A percentile compares a stretch with the other conserved stretches of the same genome.
Conservation (phyloP, 2,329 filamentous ascomycete genomes). For the Apiospora phragmitis region DNA sequence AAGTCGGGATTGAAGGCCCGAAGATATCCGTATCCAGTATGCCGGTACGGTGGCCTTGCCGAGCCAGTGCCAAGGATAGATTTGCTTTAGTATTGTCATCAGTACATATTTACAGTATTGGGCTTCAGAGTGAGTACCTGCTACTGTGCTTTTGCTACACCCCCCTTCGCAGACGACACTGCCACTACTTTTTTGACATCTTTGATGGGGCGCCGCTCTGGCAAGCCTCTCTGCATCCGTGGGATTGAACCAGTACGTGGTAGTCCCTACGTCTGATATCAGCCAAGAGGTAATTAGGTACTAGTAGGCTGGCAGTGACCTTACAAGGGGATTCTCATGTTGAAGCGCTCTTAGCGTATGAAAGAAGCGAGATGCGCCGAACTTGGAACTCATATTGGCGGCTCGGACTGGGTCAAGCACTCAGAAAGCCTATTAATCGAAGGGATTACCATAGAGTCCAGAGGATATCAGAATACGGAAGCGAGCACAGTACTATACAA, state of each 20-base stretch:
- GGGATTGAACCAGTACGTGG: slow-evolving; percentile 75
- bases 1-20: slow-evolving; percentile 88
- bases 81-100: slow-evolving; percentile 54
- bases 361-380: slow-evolving; percentile 41
- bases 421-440: not conserved
- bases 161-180: slow-evolving; percentile 96
- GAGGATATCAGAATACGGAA: not conserved
- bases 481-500: not conserved
- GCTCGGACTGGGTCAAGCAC: not conserved
- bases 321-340: slow-evolving; percentile 88
- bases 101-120: not conserved
- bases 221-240: slow-evolving; percentile 77
- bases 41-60: slow-evolving; percentile 76
- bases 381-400: slow-evolving; percentile 15
- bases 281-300: not conserved
- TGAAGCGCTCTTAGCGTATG: slow-evolving; percentile 53
- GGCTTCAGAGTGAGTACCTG: slow-evolving; percentile 51
- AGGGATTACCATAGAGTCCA: not conserved
- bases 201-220: slow-evolving; percentile 76
- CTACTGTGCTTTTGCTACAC: slow-evolving; percentile 95
- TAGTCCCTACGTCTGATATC: slow-evolving; percentile 64
- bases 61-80: slow-evolving; percentile 82
- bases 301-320: slow-evolving; percentile 21
- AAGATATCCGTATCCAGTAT: slow-evolving; percentile 97
- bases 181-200: slow-evolving; percentile 91